Conservation (phyloP, 2,329 filamentous ascomycete genomes). For the Alternaria postmessia region DNA sequence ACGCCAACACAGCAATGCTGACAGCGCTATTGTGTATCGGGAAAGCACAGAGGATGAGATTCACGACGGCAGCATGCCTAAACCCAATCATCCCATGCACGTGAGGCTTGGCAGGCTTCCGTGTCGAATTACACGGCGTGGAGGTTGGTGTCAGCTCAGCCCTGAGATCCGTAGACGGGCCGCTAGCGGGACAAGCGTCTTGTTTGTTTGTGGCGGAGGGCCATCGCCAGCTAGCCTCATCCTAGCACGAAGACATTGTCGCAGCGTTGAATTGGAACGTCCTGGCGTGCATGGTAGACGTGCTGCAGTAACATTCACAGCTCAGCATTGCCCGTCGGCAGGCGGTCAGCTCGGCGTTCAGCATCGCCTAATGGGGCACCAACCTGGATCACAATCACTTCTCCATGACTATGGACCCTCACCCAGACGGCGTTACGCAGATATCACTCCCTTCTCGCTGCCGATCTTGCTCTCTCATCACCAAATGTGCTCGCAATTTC, state of each 20-base stretch:
- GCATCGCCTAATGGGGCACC: background rate
- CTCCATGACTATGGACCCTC: too few relatives aligned
- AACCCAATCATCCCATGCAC: slow-evolving; percentile 7
- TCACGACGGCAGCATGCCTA: background rate
- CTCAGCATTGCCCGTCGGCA: background rate
- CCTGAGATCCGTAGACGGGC: slow-evolving; percentile 5
- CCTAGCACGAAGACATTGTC: background rate
- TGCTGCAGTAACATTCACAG: slow-evolving; percentile 1
- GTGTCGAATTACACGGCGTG: slow-evolving; percentile 11
- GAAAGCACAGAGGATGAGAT: background rate
- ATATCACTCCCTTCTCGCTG: background rate
- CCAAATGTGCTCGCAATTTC: background rate
- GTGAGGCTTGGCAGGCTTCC: slow-evolving; percentile 12
- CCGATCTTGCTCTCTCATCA: background rate
- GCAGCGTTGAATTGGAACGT: background rate
- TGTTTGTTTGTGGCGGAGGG: background rate
- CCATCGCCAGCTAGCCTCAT: slow-evolving; percentile 5
- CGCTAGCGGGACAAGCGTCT: slow-evolving; percentile 4
- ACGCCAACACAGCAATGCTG: slow-evolving; percentile 8
- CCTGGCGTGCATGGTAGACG: background rate
- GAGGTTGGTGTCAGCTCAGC: slow-evolving; percentile 10
- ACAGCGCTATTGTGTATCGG: slow-evolving; percentile 1
- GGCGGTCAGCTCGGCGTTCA: background rate
- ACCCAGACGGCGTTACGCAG: too few relatives aligned
- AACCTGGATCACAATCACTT: too few relatives aligned